These are phyloP conservation scores for Calycina herbarum DNA, from an alignment of 2,329 filamentous ascomycete species.

Conservation along the genomic window DNA sequence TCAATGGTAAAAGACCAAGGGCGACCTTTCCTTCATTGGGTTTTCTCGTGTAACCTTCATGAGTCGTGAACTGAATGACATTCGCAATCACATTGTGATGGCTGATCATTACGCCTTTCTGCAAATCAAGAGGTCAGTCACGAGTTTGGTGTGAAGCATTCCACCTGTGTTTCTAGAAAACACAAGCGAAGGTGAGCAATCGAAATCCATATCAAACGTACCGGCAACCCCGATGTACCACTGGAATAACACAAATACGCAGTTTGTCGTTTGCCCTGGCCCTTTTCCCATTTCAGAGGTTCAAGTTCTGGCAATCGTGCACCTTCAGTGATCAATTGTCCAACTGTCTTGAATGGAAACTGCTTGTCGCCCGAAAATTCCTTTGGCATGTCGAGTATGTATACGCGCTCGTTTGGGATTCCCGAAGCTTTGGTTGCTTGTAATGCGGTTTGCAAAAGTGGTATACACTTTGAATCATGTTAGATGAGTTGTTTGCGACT, in stretches of 20 bases:
- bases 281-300: constrained; percentile 58
- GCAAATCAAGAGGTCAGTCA: constrained; percentile 3
- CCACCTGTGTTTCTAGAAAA: not conserved
- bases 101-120: constrained; percentile 84
- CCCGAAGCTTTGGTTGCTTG: constrained; percentile 69
- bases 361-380: constrained; percentile 49
- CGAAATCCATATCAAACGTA: constrained; percentile 39
- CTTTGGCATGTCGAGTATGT: constrained; percentile 68
- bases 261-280: constrained; percentile 65
- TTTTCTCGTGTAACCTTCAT: constrained; percentile 51
- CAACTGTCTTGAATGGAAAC: constrained; percentile 63
- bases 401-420: constrained; percentile 70
- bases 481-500: not conserved
- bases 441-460: constrained; percentile 63
- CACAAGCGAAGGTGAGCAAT: not conserved
- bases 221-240: constrained; percentile 57
- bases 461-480: constrained; percentile 49
- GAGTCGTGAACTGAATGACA: constrained; percentile 47
- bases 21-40: constrained; percentile 24
- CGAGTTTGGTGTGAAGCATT: too few species aligned
- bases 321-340: constrained; percentile 71
- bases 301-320: constrained; percentile 52
- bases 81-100: constrained; percentile 84
- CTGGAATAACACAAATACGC: constrained; percentile 75
- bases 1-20: constrained; percentile 82